Evolutionary conservation across 805 yeast species (phyloP).

Genomic region (Ogataea paraovalis): DNA sequence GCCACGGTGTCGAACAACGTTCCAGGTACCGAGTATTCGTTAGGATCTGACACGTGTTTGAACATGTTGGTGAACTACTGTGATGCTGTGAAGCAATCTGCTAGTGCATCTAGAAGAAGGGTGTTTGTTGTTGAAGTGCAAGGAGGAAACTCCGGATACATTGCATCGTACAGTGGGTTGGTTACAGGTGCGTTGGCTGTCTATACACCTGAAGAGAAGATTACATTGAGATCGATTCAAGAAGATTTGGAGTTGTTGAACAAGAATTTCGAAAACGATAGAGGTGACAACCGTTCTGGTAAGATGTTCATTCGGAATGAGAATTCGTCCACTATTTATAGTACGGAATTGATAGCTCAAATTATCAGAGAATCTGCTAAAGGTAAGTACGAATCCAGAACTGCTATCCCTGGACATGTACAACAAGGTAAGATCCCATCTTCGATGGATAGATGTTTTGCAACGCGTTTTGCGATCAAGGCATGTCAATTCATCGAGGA

Average conservation of each 20-base stretch:
- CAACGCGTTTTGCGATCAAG: slow-evolving; percentile 84
- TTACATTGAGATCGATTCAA: slow-evolving; percentile 55
- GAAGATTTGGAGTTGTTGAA: slow-evolving; percentile 61
- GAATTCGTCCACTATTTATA: slow-evolving; percentile 62
- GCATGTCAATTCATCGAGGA: slow-evolving; percentile 86
- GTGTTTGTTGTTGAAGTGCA: slow-evolving; percentile 80
- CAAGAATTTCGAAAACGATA: slow-evolving; percentile 54
- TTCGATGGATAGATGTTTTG: slow-evolving; percentile 88
- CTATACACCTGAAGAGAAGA: slow-evolving; percentile 72
- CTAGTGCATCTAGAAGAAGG: slow-evolving; percentile 73
- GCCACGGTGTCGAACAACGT: slow-evolving; percentile 95
- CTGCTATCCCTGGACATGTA: slow-evolving; percentile 83
- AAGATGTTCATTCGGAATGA: slow-evolving; percentile 65
- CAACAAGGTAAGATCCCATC: slow-evolving; percentile 86
- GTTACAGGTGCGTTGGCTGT: slow-evolving; percentile 72
- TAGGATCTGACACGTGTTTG: slow-evolving; percentile 74
- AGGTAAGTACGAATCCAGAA: slow-evolving; percentile 68
- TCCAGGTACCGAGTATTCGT: slow-evolving; percentile 76
- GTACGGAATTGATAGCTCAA: slow-evolving; percentile 66
- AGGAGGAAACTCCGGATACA: slow-evolving; percentile 81
- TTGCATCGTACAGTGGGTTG: slow-evolving; percentile 65
- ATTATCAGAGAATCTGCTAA: slow-evolving; percentile 60
- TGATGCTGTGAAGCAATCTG: slow-evolving; percentile 76
- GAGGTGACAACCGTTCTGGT: slow-evolving; percentile 67
- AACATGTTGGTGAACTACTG: slow-evolving; percentile 68